A percentile compares a stretch with the other conserved stretches of the same genome.
Conservation (phyloP, 768 basidiomycete species). For the Russula griseocarnosa region DNA sequence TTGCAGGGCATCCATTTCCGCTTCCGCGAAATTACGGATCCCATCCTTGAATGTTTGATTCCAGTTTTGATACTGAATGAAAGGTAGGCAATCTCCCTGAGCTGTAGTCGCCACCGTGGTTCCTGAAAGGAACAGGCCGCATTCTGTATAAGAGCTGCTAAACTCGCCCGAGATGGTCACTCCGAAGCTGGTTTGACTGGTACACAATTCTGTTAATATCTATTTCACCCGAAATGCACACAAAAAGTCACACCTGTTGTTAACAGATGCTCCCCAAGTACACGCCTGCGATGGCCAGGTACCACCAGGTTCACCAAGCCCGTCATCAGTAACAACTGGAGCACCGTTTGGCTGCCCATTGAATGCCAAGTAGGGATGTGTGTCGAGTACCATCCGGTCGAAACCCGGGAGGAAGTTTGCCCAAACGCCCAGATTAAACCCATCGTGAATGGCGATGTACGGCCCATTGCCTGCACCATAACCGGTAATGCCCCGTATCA, state of each 20-base stretch:
- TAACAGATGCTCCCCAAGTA: slow-evolving; percentile 42
- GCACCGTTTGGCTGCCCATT: slow-evolving; percentile 21
- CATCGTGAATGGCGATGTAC: slow-evolving; percentile 54
- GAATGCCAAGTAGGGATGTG: slow-evolving; percentile 46
- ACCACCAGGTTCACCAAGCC: slow-evolving; percentile 32
- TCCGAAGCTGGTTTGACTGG: slow-evolving; percentile 55
- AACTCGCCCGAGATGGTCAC: slow-evolving; percentile 76
- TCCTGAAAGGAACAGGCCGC: slow-evolving; percentile 50
- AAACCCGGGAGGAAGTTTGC: slow-evolving; percentile 43
- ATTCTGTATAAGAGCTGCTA: slow-evolving; percentile 61
- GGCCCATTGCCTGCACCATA: slow-evolving; percentile 61
- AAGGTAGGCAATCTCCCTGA: slow-evolving; percentile 39
- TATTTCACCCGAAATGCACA: background rate
- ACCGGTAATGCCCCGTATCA: slow-evolving; percentile 75
- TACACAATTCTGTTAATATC: slow-evolving; percentile 1
- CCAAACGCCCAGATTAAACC: slow-evolving; percentile 47
- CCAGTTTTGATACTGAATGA: slow-evolving; percentile 53
- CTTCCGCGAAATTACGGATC: slow-evolving; percentile 47
- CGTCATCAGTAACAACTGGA: slow-evolving; percentile 36
- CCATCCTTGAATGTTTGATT: slow-evolving; percentile 49
- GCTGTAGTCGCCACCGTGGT: slow-evolving; percentile 30
- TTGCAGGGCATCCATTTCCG: slow-evolving; percentile 63
- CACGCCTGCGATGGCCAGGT: slow-evolving; percentile 37
- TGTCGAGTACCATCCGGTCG: slow-evolving; percentile 47
- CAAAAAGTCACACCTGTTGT: slow-evolving; percentile 39